Base-by-base conservation (phyloP, 352 stramenopile species). In the Elongisporangium undulatum region DNA sequence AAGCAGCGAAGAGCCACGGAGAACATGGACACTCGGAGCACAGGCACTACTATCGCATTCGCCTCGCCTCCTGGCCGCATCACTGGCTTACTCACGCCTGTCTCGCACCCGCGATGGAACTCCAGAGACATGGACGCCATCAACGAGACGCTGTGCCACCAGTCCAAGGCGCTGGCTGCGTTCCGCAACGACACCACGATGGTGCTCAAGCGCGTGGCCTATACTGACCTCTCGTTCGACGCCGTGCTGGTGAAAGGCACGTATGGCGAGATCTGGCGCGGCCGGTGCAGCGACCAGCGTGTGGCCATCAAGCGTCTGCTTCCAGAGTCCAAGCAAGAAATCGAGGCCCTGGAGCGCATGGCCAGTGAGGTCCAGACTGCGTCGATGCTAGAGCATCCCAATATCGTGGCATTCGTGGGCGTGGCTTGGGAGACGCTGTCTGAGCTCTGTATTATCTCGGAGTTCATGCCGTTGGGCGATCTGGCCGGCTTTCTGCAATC, bases 401-500 rank as follows among this genome's bases (percentile, higher is more conserved):
- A 90, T 56, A 84, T 94, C 34, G 83, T 94, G 39, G 75, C 69
- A 4, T 89, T 91, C 16, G 67, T 92, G 4, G 85, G 82, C 10
- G 75, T 91, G 52, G 89, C 75, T 59, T 92, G 82, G 85, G 75
- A 80, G 50, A 65, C 63, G 15, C 41, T 89, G 52, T 69, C 80
- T 34, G 86, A 88, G 62, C 60, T 90, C n/a, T 89, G 82, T 39
- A 78, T 82, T 15, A 67, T 94, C 19, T 75, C 89, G 34, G 85
- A 94, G 68, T 92, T 87, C 68, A 90, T 92, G 79, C 79, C 92
- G 21, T 66, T 72, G 0, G 82, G 85, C 0, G 83, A 92, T 39
- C 61, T 94, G 53, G 68, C 79, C 26, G 69, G 72, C 15, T 71
- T 92, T 21, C 69, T 92, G 0, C 67, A 75, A 49, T 45, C 34